Conservation (phyloP, 768 basidiomycete genomes). For the Leucosporidium yakuticum region DNA sequence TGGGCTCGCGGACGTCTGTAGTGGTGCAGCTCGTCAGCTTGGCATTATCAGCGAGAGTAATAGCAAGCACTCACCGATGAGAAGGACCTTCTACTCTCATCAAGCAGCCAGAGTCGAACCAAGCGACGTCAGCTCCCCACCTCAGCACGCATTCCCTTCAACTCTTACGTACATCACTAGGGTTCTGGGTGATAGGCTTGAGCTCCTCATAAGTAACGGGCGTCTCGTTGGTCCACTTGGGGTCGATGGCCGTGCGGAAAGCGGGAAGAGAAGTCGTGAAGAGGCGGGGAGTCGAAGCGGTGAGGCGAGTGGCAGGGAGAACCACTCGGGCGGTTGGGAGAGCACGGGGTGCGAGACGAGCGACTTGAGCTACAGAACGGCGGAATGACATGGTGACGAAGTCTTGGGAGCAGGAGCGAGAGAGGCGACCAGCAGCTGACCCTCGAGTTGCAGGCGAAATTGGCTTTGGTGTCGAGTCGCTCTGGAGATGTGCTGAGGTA, state of each 20-base stretch:
- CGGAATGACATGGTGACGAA: not conserved
- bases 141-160: slow-evolving; percentile 1
- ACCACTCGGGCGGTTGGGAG: not conserved
- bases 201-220: slow-evolving; percentile 68
- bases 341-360: not conserved
- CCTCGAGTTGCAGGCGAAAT: too few relatives aligned
- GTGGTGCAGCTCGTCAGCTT: slow-evolving; percentile 47
- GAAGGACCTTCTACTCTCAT: slow-evolving; percentile 27
- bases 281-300: not conserved
- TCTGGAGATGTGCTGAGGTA: too few relatives aligned
- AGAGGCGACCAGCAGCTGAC: too few relatives aligned
- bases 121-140: not conserved
- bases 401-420: too few relatives aligned
- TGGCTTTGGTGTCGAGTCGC: too few relatives aligned
- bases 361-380: not conserved
- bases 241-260: too few relatives aligned
- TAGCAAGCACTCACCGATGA: slow-evolving; percentile 15
- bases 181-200: slow-evolving; percentile 69
- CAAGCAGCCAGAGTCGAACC: not conserved
- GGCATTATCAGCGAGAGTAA: not conserved
- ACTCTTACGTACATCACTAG: slow-evolving; percentile 49
- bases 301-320: not conserved
- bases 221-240: not conserved
- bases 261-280: not conserved
- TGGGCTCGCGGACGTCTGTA: slow-evolving; percentile 87